These are phyloP conservation scores for Cyclotella choctawhatcheeana DNA, from an alignment of 108 stramenopile genomes.

Conservation along the genomic window DNA sequence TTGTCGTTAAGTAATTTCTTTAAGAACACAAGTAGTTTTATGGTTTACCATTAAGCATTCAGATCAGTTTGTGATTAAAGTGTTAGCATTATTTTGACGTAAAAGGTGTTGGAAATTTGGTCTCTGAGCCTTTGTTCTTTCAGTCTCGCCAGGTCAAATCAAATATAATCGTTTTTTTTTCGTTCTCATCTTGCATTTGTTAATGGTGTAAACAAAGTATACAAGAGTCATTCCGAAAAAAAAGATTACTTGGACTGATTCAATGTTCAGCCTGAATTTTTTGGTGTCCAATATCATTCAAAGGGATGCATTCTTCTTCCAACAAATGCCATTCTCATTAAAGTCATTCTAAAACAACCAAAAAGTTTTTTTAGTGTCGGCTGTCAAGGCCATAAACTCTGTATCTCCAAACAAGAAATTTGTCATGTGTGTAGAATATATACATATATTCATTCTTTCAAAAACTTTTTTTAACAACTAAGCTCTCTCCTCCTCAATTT, in stretches of 20 bases:
- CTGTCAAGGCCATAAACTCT: neutral
- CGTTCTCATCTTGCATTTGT: slow-evolving; percentile 28
- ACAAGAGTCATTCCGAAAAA: slow-evolving; percentile 32
- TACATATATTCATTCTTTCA: neutral
- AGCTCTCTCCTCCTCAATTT: slow-evolving; percentile 39
- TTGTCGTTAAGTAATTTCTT: too few relatives aligned
- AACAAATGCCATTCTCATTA: neutral
- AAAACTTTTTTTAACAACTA: neutral
- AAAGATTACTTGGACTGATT: neutral
- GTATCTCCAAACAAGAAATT: neutral
- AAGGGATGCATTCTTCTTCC: neutral
- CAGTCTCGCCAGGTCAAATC: too few relatives aligned
- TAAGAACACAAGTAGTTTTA: too few relatives aligned
- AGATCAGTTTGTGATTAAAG: too few relatives aligned
- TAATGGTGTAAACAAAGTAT: slow-evolving; percentile 14
- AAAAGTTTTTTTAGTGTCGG: neutral
- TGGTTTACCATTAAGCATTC: too few relatives aligned
- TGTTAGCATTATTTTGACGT: too few relatives aligned
- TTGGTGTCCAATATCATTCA: slow-evolving; percentile 4
- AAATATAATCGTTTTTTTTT: too few relatives aligned
- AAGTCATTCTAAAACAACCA: slow-evolving; percentile 4
- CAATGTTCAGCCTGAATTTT: neutral
- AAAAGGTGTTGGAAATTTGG: too few relatives aligned
- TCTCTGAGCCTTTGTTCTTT: too few relatives aligned
- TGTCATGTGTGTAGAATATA: neutral